A percentile compares a stretch with the other conserved stretches of the same genome.
phyloP scores from a whole-genome alignment of 345 rosid species.

The Arabis alpina region DNA sequence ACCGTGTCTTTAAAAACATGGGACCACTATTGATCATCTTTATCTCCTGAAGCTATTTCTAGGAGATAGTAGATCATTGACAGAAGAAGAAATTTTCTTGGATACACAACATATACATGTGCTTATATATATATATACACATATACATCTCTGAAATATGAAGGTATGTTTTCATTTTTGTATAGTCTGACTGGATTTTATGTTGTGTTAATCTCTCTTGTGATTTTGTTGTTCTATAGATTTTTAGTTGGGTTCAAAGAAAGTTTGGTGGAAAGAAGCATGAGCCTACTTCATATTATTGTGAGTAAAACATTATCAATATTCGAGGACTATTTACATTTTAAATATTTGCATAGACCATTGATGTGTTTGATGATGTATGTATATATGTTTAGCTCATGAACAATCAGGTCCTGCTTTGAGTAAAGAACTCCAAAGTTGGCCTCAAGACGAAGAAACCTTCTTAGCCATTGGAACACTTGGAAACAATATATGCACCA shows the following conservation, averaged over 20 bases:
- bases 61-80: constrained; percentile 31
- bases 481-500: constrained; percentile 51
- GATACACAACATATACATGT: constrained; percentile 25
- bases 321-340: neutral
- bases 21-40: constrained; percentile 38
- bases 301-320: constrained; percentile 44
- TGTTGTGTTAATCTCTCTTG: constrained; percentile 11
- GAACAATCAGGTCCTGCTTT: constrained; percentile 39
- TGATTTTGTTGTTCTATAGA: constrained; percentile 46
- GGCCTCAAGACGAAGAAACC: constrained; percentile 58
- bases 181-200: constrained; percentile 2
- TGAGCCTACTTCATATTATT: constrained; percentile 30
- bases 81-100: constrained; percentile 41
- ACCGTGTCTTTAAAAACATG: constrained; percentile 39
- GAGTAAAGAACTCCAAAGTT: constrained; percentile 63
- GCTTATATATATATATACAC: neutral
- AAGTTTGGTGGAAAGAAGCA: constrained; percentile 50
- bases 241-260: constrained; percentile 74
- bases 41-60: constrained; percentile 27
- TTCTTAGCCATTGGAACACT: constrained; percentile 84
- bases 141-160: constrained; percentile 33
- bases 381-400: constrained; percentile 31
- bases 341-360: constrained; percentile 4
- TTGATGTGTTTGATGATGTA: constrained; percentile 31
- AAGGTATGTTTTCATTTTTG: constrained; percentile 35